Conservation (phyloP, 2,329 filamentous ascomycete genomes). For the Phialophora tarda region DNA sequence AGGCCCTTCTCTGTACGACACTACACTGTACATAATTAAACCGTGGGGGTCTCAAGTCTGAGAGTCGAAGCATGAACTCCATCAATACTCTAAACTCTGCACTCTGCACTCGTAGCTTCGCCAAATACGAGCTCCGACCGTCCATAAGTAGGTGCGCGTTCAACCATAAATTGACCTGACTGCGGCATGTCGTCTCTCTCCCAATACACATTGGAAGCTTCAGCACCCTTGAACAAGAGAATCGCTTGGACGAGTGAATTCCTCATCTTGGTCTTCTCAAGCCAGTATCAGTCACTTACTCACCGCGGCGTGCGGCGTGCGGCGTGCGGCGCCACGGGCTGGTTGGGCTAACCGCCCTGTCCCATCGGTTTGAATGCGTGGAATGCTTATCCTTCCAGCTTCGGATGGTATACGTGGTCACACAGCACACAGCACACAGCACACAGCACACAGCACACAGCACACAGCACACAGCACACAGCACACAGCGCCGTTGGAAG, state of each 20-base stretch:
- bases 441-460: too few relatives aligned
- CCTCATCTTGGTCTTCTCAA: neutral
- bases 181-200: neutral
- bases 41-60: neutral
- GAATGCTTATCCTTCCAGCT: too few relatives aligned
- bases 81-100: neutral
- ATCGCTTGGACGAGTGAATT: too few relatives aligned
- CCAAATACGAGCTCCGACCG: neutral
- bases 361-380: too few relatives aligned
- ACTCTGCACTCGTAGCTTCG: neutral
- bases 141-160: neutral
- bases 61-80: neutral
- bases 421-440: too few relatives aligned
- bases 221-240: neutral
- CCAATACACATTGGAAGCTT: neutral
- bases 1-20: neutral
- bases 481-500: too few relatives aligned
- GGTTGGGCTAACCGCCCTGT: too few relatives aligned
- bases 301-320: too few relatives aligned
- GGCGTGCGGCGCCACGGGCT: too few relatives aligned
- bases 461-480: too few relatives aligned
- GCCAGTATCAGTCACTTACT: too few relatives aligned
- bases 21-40: neutral
- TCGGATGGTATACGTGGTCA: too few relatives aligned
- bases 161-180: neutral